Conservation (phyloP, 768 basidiomycete species). For the Russula dissimulans region DNA sequence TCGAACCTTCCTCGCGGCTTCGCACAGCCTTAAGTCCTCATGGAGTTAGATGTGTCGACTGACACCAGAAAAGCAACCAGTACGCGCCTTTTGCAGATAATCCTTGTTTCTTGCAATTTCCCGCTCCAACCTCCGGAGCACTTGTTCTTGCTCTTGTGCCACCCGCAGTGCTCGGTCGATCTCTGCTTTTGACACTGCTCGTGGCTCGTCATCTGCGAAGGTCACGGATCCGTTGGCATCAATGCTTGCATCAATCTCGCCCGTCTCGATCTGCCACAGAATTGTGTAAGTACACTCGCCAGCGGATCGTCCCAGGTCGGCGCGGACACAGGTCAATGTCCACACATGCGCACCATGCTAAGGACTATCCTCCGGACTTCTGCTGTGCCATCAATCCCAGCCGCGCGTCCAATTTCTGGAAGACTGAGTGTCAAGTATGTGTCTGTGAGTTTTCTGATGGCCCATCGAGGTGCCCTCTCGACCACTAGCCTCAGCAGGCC, state of each 20-base stretch:
- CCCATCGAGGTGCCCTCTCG: conserved; percentile 65
- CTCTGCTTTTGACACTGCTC: conserved; percentile 48
- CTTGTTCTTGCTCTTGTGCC: conserved; percentile 45
- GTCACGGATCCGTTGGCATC: conserved; percentile 63
- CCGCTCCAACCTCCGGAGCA: conserved; percentile 43
- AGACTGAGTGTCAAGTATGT: conserved; percentile 77
- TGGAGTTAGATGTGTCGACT: not conserved
- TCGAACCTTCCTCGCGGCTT: conserved; percentile 15
- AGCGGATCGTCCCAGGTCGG: not conserved
- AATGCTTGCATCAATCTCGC: conserved; percentile 61
- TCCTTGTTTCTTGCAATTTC: conserved; percentile 59
- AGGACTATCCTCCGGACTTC: conserved; percentile 52
- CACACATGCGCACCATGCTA: conserved; percentile 51
- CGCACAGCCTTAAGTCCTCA: conserved; percentile 12
- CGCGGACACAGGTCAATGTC: not conserved
- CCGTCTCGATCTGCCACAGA: conserved; percentile 51
- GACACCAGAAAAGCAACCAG: not conserved
- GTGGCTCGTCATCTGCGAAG: conserved; percentile 54
- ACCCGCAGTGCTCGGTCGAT: conserved; percentile 49
- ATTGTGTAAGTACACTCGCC: not conserved
- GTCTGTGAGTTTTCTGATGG: conserved; percentile 67
- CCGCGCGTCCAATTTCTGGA: conserved; percentile 53
- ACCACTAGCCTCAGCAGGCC: conserved; percentile 64
- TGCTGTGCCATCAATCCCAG: conserved; percentile 42
- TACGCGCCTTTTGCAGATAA: conserved; percentile 57